Evolutionary conservation across 371 early-diverging fungal genomes (phyloP), one percentile per base, ranked within the genome.

Genomic region (Rhizopus delemar): DNA sequence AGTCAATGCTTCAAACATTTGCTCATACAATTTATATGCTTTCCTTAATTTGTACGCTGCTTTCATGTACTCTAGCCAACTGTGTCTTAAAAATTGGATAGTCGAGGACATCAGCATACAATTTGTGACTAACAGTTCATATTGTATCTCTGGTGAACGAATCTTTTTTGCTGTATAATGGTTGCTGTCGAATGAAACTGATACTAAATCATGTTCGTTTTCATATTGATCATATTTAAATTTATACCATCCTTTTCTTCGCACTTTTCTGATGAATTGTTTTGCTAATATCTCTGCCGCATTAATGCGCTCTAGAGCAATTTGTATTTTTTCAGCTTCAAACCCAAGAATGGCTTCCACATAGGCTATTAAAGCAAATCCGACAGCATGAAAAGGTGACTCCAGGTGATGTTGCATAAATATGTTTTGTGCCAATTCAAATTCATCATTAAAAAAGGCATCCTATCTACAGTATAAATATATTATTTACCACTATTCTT

Each of bases 311-410:
- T 63, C 68, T n/a, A 68, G 54, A n/a, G 80, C 80, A 22, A 55
- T 61, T 11, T 70, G 59, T 22, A 80, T 76, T 50, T 73, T 74
- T 28, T 69, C 71, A 0, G 60, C 33, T 32, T 80, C 80, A 36
- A 80, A 74, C 0, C 70, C 68, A 8, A 80, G 56, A 73, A 80
- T 74, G n/a, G 80, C 80, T 59, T 80, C 80, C 7, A 76, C 73
- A 63, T 74, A 80, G 8, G 76, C 75, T 57, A 80, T 73, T 6
- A 80, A 36, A 32, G 80, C 77, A 63, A 65, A 74, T 4, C 77
- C 80, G 39, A 80, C 68, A 22, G 80, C 80, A 66, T 80, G 80
- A 56, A 80, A 80, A 0, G 80, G 80, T 4, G 80, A 80, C 36
- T 70, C 73, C 3, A 59, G 41, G 22, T 68, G 68, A 54, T 80